Evolutionary conservation across 2,329 filamentous ascomycete species (phyloP).

Genomic region (Claviceps monticola): DNA sequence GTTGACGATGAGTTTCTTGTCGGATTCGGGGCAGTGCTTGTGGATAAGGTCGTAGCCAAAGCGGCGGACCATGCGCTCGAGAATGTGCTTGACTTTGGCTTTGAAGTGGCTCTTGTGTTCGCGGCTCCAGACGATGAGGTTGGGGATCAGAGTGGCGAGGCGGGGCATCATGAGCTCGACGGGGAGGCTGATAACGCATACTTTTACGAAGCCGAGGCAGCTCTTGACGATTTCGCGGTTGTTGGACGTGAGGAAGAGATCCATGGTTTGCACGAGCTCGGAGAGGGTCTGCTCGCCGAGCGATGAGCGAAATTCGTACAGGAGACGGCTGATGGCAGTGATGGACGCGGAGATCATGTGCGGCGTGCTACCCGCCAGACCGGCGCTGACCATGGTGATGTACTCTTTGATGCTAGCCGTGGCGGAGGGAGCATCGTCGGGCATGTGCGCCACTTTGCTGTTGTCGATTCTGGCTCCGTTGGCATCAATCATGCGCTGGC

Average conservation of each 20-base stretch:
- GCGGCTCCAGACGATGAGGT: slow-evolving; percentile 89
- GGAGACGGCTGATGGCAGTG: slow-evolving; percentile 80
- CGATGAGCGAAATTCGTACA: slow-evolving; percentile 74
- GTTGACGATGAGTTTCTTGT: slow-evolving; percentile 81
- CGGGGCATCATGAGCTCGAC: slow-evolving; percentile 65
- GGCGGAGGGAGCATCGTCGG: slow-evolving; percentile 60
- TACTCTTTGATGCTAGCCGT: slow-evolving; percentile 83
- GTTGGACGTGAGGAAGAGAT: slow-evolving; percentile 89
- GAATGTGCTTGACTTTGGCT: slow-evolving; percentile 93
- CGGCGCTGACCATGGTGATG: slow-evolving; percentile 95
- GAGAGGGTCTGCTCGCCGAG: slow-evolving; percentile 57
- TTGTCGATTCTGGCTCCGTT: slow-evolving; percentile 68
- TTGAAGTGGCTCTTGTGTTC: slow-evolving; percentile 97
- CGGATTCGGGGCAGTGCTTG: slow-evolving; percentile 66
- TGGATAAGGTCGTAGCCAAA: slow-evolving; percentile 77
- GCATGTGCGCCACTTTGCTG: slow-evolving; percentile 77
- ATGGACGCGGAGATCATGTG: slow-evolving; percentile 98
- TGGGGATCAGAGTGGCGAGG: slow-evolving; percentile 66
- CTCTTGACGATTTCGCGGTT: slow-evolving; percentile 94
- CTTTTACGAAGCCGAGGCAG: slow-evolving; percentile 91
- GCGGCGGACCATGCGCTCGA: slow-evolving; percentile 84
- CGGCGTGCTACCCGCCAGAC: slow-evolving; percentile 79
- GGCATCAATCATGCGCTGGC: slow-evolving; percentile 56
- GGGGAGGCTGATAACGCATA: slow-evolving; percentile 78
- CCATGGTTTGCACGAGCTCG: slow-evolving; percentile 87